These are phyloP conservation scores for Epithele typhae DNA, from an alignment of 768 basidiomycete species.

Conservation along the genomic window DNA sequence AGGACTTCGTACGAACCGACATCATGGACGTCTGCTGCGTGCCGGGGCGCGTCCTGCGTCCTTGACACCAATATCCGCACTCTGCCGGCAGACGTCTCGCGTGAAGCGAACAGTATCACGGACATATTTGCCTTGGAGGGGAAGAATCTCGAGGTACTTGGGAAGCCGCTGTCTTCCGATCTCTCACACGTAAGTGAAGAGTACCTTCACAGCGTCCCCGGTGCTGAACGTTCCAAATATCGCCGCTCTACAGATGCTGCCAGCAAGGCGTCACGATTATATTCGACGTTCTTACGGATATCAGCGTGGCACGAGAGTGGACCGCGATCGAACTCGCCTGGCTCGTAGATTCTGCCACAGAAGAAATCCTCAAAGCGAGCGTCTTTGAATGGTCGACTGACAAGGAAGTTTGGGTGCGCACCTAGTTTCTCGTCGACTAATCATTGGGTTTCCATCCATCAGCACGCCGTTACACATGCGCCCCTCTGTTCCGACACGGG, in stretches of 20 bases:
- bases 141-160: conserved; percentile 30
- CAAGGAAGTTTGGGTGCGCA: conserved; percentile 21
- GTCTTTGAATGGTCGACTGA: conserved; percentile 19
- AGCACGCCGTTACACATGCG: conserved; percentile 5
- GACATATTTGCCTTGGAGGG: conserved; percentile 43
- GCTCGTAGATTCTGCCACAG: conserved; percentile 33
- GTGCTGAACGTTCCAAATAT: background rate
- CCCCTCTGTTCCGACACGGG: conserved; percentile 13
- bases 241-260: conserved; percentile 21
- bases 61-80: conserved; percentile 50
- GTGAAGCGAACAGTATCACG: conserved; percentile 23
- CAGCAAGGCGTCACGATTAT: conserved; percentile 35
- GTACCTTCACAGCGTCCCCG: too few species aligned
- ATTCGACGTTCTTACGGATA: conserved; percentile 32
- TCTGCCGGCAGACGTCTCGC: conserved; percentile 30
- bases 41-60: conserved; percentile 33
- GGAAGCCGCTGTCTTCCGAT: conserved; percentile 47
- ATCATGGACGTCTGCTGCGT: conserved; percentile 15
- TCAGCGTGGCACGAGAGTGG: conserved; percentile 17
- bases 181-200: conserved; percentile 37
- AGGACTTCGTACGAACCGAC: background rate
- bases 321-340: conserved; percentile 28
- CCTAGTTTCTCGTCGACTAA: too few species aligned
- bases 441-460: too few species aligned
- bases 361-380: conserved; percentile 14